phyloP scores from a whole-genome alignment of 2,329 filamentous ascomycete genomes.

The Nemania sp. region DNA sequence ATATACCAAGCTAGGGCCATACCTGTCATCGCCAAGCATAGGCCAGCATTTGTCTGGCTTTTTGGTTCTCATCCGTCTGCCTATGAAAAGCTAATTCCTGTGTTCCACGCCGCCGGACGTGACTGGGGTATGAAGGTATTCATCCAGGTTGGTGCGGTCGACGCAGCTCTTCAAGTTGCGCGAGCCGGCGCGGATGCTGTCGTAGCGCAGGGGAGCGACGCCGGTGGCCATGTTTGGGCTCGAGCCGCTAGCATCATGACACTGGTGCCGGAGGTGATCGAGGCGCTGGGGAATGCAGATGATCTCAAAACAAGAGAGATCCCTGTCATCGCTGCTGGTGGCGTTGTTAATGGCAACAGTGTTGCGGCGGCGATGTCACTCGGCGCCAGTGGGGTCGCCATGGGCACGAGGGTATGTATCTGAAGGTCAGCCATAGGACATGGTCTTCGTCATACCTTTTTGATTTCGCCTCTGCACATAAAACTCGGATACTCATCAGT shows the following conservation, averaged over 20 bases:
- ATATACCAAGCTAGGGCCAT: not conserved
- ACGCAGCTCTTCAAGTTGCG: slow-evolving; percentile 50
- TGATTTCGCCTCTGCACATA: too few relatives aligned
- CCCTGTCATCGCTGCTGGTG: slow-evolving; percentile 55
- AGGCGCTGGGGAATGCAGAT: slow-evolving; percentile 39
- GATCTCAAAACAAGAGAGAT: slow-evolving; percentile 33
- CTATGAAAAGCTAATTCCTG: not conserved
- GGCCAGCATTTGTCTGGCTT: slow-evolving; percentile 23
- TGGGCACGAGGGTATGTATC: slow-evolving; percentile 60
- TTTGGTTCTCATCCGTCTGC: slow-evolving; percentile 5
- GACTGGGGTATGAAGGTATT: slow-evolving; percentile 51
- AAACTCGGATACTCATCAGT: too few relatives aligned
- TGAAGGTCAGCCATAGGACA: not conserved
- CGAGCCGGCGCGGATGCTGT: slow-evolving; percentile 47
- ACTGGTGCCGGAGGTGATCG: slow-evolving; percentile 53
- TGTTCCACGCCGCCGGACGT: slow-evolving; percentile 39
- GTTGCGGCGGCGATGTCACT: slow-evolving; percentile 53
- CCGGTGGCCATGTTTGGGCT: slow-evolving; percentile 56
- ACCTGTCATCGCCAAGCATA: slow-evolving; percentile 38
- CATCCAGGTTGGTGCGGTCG: slow-evolving; percentile 55
- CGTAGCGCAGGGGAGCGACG: slow-evolving; percentile 57
- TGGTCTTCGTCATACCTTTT: too few relatives aligned
- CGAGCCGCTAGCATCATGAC: slow-evolving; percentile 51
- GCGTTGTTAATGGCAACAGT: slow-evolving; percentile 56
- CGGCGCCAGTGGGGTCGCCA: slow-evolving; percentile 56